Evolutionary conservation across 2,329 filamentous ascomycete genomes (phyloP).

Genomic region (Mycosphaerella arachidis): DNA sequence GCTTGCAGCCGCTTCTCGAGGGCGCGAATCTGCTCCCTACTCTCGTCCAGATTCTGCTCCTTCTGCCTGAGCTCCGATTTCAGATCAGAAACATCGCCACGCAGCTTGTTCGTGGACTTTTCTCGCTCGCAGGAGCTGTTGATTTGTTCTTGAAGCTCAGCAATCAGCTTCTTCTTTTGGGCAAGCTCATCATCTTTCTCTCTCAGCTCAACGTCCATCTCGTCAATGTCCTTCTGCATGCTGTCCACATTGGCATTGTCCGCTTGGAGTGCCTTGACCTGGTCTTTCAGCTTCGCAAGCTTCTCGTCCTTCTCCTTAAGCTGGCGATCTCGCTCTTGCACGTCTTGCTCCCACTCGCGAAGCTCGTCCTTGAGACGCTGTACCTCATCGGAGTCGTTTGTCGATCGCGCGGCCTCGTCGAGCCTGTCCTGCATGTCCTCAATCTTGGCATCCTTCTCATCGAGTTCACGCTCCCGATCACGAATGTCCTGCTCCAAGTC

Average conservation of each 20-base stretch:
- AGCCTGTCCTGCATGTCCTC: slow-evolving; percentile 42
- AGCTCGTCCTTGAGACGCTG: slow-evolving; percentile 46
- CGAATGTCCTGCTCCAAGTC: slow-evolving; percentile 51
- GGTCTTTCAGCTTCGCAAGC: slow-evolving; percentile 44
- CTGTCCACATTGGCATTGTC: slow-evolving; percentile 52
- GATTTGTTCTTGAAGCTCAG: slow-evolving; percentile 30
- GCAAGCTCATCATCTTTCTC: slow-evolving; percentile 42
- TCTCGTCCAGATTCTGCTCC: slow-evolving; percentile 34
- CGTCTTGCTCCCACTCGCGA: slow-evolving; percentile 45
- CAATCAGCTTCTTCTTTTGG: slow-evolving; percentile 29
- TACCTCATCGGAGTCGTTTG: slow-evolving; percentile 30
- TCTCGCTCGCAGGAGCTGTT: slow-evolving; percentile 32
- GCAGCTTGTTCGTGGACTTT: slow-evolving; percentile 36
- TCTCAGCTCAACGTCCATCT: slow-evolving; percentile 48
- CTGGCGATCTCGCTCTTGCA: slow-evolving; percentile 46
- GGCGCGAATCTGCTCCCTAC: slow-evolving; percentile 29
- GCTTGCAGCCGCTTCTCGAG: slow-evolving; percentile 33
- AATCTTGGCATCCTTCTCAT: slow-evolving; percentile 48
- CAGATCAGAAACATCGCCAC: slow-evolving; percentile 32
- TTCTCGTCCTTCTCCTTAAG: slow-evolving; percentile 45
- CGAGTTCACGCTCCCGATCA: slow-evolving; percentile 37
- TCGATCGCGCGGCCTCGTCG: slow-evolving; percentile 26
- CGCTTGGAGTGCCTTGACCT: slow-evolving; percentile 29
- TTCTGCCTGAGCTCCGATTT: slow-evolving; percentile 35
- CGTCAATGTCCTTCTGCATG: slow-evolving; percentile 53